Evolutionary conservation across 164 flowering plant genomes (phyloP), one percentile per base, ranked within the genome.

Genomic region (Houttuynia cordata): DNA sequence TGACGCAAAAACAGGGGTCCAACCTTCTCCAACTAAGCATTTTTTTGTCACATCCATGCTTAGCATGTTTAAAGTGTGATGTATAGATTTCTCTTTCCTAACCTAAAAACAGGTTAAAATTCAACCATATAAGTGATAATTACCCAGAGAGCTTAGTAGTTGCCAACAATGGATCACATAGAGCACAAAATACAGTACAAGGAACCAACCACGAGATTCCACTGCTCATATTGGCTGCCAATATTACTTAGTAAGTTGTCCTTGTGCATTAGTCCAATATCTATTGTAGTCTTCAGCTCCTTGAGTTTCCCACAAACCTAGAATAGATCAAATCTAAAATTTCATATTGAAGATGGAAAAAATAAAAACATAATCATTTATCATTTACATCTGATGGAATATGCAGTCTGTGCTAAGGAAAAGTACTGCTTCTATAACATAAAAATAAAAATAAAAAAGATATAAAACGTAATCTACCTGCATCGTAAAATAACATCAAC

Each of bases 41-140:
- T 93, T 93, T 68, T 85, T 93, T 10, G 98, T 86, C 53, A 93
- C 98, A 72, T 93, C 98, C 69, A 93, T 78, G 76, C 98, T 93
- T 18, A 87, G 92, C 98, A n/a, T 93, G 74, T 90, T 88, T 40
- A 93, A 70, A 20, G 91, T 90, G 62, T 93, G 97, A 67, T 89
- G 84, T 61, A 87, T 68, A 24, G 94, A 76, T 68, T 86, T 93
- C 71, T 93, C 97, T 75, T 77, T 90, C 79, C 77, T 82, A 76
- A 81, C 98, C 98, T 93, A 64, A 78, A n/a, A 23, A 12, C 17
- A 45, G 17, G 4, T 12, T 12, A 45, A n/a, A 2, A 12, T 45
- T 12, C 14, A 45, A 45, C 49, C 49, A 10, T 45, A 45, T 0
- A 14, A 14, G 49, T 45, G 17, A 45, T 45, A 8, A 45, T 10